A percentile compares a stretch with the other conserved stretches of the same genome.
These are phyloP conservation scores for Tetracladium setigerum DNA, from an alignment of 495 filamentous ascomycete genomes.

Conservation along the genomic window DNA sequence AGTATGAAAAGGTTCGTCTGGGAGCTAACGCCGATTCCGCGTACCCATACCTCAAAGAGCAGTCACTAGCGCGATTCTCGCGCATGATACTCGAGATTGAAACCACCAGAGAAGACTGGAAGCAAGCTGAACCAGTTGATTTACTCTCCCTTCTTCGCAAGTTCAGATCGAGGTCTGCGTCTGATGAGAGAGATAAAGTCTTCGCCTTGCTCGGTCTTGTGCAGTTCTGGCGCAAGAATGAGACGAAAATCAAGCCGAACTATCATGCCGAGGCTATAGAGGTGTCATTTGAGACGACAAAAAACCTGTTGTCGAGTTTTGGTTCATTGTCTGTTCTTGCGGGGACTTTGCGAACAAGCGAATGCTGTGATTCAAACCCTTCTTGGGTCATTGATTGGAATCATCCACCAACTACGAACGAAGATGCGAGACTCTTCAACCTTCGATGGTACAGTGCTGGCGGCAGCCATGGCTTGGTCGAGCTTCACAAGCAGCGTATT, in stretches of 20 bases:
- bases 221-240: constrained; percentile 11
- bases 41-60: constrained; percentile 1
- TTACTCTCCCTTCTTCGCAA: constrained; percentile 16
- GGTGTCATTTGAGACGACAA: constrained; percentile 10
- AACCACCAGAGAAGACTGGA: constrained; percentile 8
- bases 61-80: constrained; percentile 8
- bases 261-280: constrained; percentile 5
- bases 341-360: constrained; percentile 7
- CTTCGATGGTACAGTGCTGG: constrained; percentile 13
- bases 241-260: constrained; percentile 11
- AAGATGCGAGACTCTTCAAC: constrained; percentile 11
- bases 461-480: not conserved
- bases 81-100: constrained; percentile 18
- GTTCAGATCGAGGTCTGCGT: constrained; percentile 17
- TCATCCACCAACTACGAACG: constrained; percentile 6
- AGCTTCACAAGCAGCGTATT: constrained; percentile 8
- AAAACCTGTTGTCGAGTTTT: constrained; percentile 5
- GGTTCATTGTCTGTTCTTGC: constrained; percentile 12
- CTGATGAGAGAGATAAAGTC: constrained; percentile 22
- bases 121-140: constrained; percentile 3
- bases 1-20: constrained; percentile 8
- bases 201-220: constrained; percentile 21
- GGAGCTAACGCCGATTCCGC: not conserved
- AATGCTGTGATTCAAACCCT: constrained; percentile 4
- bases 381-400: constrained; percentile 23